A percentile compares a stretch with the other conserved stretches of the same genome.
Conservation (phyloP, 345 rosid genomes). For the Hibiscus syriacus region DNA sequence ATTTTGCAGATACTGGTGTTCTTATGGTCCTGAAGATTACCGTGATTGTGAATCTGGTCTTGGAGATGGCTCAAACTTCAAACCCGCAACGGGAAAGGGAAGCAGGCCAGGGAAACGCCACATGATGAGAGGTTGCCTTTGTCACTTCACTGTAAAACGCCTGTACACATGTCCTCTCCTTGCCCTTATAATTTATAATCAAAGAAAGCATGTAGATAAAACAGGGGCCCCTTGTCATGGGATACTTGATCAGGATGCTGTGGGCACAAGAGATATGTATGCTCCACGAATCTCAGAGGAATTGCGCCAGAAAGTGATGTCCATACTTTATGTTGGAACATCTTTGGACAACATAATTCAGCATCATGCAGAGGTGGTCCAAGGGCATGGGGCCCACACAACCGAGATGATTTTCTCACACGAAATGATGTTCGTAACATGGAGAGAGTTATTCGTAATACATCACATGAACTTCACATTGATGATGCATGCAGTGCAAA, state of each 20-base stretch:
- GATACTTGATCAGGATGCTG: constrained; percentile 40
- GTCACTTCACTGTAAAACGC: constrained; percentile 54
- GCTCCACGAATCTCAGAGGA: constrained; percentile 57
- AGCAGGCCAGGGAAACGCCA: constrained; percentile 52
- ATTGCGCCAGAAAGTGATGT: constrained; percentile 46
- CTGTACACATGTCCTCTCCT: constrained; percentile 34
- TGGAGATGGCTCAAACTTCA: constrained; percentile 30
- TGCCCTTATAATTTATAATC: constrained; percentile 47
- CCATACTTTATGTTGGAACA: constrained; percentile 43
- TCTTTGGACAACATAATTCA: constrained; percentile 41
- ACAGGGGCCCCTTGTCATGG: constrained; percentile 48
- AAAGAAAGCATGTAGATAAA: constrained; percentile 45
- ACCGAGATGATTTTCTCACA: constrained; percentile 51
- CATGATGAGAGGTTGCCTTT: constrained; percentile 56
- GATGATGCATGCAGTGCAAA: constrained; percentile 35
- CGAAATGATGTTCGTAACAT: constrained; percentile 50
- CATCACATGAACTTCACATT: constrained; percentile 33
- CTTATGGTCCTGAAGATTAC: constrained; percentile 53
- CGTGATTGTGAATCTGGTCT: constrained; percentile 32
- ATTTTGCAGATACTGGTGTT: constrained; percentile 50
- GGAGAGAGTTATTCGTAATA: constrained; percentile 40
- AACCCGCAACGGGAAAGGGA: constrained; percentile 48
- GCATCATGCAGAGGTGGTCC: constrained; percentile 41
- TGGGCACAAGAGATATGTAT: constrained; percentile 54
- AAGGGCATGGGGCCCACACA: constrained; percentile 49